Conservation (phyloP, 345 rosid genomes). For the Eucalyptus fibrosa region DNA sequence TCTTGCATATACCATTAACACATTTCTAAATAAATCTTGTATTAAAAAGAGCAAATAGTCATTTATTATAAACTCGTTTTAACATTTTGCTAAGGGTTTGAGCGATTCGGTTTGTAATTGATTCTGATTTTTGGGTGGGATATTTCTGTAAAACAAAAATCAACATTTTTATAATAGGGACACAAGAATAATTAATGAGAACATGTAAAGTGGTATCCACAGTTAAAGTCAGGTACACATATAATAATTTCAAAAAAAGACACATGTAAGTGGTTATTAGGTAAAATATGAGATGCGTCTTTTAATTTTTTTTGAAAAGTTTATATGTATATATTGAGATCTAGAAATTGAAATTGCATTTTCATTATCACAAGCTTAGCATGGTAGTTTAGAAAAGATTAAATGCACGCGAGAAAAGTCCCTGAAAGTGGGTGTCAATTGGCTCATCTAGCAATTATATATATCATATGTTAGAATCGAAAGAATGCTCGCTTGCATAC, state of each 20-base stretch:
- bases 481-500: not conserved
- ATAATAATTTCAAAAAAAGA: not conserved
- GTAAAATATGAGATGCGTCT: not conserved
- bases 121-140: not conserved
- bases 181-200: not conserved
- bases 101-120: not conserved
- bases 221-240: not conserved
- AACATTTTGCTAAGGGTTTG: not conserved
- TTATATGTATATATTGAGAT: too few species aligned
- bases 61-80: not conserved
- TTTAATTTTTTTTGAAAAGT: too few species aligned
- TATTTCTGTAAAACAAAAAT: not conserved
- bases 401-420: not conserved
- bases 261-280: not conserved
- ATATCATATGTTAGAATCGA: not conserved
- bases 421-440: not conserved
- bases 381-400: not conserved
- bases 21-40: not conserved
- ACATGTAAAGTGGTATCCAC: not conserved
- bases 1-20: not conserved
- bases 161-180: not conserved
- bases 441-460: not conserved
- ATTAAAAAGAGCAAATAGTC: not conserved
- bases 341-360: not conserved
- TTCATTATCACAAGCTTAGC: not conserved